phyloP scores from a whole-genome alignment of 2,329 filamentous ascomycete species.

The Colletotrichum theobromicola region DNA sequence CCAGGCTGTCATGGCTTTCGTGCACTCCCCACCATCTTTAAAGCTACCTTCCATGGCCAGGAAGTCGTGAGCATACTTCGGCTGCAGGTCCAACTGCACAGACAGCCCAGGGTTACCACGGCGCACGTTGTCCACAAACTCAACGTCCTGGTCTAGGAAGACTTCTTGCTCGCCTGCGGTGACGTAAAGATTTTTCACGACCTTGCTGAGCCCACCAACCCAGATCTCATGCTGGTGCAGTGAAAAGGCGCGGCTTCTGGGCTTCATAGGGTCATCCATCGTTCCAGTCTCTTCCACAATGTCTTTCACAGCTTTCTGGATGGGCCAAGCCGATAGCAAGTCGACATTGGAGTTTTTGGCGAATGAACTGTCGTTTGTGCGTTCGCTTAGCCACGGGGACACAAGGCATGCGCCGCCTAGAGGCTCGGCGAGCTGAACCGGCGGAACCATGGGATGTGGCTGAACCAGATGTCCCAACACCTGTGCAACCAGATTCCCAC shows the following conservation, averaged over 20 bases:
- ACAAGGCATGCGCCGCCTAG: background rate
- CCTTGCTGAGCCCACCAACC: background rate
- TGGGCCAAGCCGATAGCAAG: background rate
- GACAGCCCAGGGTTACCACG: background rate
- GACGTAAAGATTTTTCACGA: background rate
- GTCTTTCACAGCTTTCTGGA: background rate
- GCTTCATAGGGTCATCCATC: background rate
- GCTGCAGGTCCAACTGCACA: background rate
- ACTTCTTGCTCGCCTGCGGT: background rate
- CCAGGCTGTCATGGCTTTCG: background rate
- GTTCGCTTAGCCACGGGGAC: background rate
- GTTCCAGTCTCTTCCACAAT: background rate
- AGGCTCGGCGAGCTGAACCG: background rate
- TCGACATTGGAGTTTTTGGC: background rate
- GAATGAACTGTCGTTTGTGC: background rate
- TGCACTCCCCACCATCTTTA: background rate
- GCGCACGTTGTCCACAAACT: background rate
- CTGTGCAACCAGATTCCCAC: background rate
- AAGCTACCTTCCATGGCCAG: background rate
- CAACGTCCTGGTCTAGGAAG: background rate
- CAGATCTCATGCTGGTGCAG: background rate
- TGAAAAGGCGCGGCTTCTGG: background rate
- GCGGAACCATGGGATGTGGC: background rate
- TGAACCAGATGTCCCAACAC: background rate
- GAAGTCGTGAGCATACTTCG: background rate